Conservation (phyloP, 176 grass and related monocot genomes). For the Chrysopogon serrulatus region DNA sequence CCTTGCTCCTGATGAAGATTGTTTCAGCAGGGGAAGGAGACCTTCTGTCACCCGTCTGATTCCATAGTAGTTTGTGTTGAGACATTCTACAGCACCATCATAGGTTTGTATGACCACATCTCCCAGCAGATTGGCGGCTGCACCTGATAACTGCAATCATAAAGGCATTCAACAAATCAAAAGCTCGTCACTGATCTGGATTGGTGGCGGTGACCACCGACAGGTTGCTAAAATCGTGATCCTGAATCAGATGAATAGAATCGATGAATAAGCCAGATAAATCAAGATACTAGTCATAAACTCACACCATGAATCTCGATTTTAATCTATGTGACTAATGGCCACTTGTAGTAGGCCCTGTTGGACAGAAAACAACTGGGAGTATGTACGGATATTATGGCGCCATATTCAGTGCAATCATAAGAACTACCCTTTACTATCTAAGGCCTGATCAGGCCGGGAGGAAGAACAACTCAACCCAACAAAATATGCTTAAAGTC, state of each 20-base stretch:
- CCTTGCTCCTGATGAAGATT: conserved; percentile 45
- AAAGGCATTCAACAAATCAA: neutral
- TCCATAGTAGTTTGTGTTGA: conserved; percentile 48
- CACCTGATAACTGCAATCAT: conserved; percentile 50
- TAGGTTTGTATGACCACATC: conserved; percentile 49
- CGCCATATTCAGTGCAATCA: too few species aligned
- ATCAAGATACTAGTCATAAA: too few species aligned
- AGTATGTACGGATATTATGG: neutral
- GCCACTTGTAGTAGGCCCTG: neutral
- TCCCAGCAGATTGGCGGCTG: conserved; percentile 47
- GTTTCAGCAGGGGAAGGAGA: conserved; percentile 53
- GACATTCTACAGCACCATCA: conserved; percentile 30
- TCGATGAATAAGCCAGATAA: too few species aligned
- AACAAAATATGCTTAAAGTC: neutral
- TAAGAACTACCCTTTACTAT: too few species aligned
- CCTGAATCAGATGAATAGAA: too few species aligned
- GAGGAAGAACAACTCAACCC: neutral
- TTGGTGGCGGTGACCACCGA: too few species aligned
- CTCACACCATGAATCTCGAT: too few species aligned
- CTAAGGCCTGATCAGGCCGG: too few species aligned
- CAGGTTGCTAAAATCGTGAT: too few species aligned
- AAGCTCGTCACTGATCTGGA: neutral
- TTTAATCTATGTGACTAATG: too few species aligned
- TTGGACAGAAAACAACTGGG: neutral
- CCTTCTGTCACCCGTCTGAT: conserved; percentile 53